phyloP scores from a whole-genome alignment of 2,329 filamentous ascomycete genomes.

The Alternaria sp. region DNA sequence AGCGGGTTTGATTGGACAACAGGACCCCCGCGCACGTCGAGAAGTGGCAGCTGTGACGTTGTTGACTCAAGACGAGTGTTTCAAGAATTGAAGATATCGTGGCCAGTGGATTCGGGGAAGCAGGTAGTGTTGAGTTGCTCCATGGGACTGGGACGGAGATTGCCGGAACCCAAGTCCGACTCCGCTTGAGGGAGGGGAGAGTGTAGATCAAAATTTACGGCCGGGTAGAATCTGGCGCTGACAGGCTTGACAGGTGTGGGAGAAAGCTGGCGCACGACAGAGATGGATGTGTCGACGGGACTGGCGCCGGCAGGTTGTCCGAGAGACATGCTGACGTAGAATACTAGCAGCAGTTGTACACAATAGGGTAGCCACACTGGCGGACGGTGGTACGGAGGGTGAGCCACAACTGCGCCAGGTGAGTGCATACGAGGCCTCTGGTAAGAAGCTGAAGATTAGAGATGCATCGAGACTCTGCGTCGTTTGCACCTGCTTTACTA shows the following conservation, averaged over 20 bases:
- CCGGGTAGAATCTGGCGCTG: background rate
- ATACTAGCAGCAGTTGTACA: background rate
- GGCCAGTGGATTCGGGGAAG: slow-evolving; percentile 1
- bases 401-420: background rate
- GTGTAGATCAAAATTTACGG: slow-evolving; percentile 3
- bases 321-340: background rate
- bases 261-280: background rate
- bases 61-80: slow-evolving; percentile 16
- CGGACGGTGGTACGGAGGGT: background rate
- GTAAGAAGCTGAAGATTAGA: background rate
- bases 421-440: background rate
- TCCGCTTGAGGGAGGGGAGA: background rate
- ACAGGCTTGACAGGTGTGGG: slow-evolving; percentile 7
- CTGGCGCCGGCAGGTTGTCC: background rate
- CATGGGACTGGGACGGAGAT: slow-evolving; percentile 3
- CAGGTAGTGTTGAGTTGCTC: background rate
- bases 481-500: background rate
- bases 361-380: background rate
- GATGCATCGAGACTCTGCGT: background rate
- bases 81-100: slow-evolving; percentile 9
- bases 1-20: slow-evolving; percentile 11
- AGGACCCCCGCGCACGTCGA: slow-evolving; percentile 15
- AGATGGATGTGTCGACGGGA: background rate
- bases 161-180: slow-evolving; percentile 2
- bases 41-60: slow-evolving; percentile 28